These are phyloP conservation scores for Aspergillus spinulosporus DNA, from an alignment of 2,329 filamentous ascomycete genomes.

Conservation along the genomic window DNA sequence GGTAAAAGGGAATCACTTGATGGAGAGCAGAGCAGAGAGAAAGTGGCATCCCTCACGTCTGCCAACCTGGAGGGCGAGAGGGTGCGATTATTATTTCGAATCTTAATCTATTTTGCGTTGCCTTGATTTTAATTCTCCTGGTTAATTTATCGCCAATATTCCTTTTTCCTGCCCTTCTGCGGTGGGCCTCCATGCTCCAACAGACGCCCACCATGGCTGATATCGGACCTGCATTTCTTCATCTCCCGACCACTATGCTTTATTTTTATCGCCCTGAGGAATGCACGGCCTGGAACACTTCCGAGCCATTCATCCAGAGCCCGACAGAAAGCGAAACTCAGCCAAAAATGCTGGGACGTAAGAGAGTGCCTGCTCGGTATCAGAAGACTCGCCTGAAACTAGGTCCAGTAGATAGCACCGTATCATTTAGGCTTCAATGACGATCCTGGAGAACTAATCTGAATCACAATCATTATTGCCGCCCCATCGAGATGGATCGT, in stretches of 20 bases:
- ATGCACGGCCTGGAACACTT: constrained; percentile 13
- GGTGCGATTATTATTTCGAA: constrained; percentile 9
- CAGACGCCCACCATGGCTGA: neutral
- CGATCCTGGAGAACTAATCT: constrained; percentile 17
- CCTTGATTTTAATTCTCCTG: constrained; percentile 19
- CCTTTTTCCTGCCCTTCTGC: constrained; percentile 8
- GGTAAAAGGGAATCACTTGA: neutral
- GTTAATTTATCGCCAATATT: constrained; percentile 12
- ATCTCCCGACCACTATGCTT: neutral
- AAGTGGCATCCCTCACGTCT: constrained; percentile 13
- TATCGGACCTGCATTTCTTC: constrained; percentile 12
- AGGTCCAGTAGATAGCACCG: constrained; percentile 2
- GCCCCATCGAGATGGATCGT: neutral
- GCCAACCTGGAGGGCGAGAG: neutral
- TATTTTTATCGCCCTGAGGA: constrained; percentile 16
- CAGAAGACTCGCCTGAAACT: constrained; percentile 9
- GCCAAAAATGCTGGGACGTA: constrained; percentile 21
- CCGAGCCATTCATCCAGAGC: constrained; percentile 8
- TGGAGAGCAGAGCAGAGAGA: neutral
- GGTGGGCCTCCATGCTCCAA: neutral
- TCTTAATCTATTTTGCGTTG: constrained; percentile 10
- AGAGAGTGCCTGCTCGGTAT: constrained; percentile 7
- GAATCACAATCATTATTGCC: constrained; percentile 8
- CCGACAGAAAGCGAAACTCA: constrained; percentile 5
- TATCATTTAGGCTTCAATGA: constrained; percentile 20